A percentile compares a stretch with the other conserved stretches of the same genome.
phyloP scores from a whole-genome alignment of 495 filamentous ascomycete genomes.

The Xylaria curta region DNA sequence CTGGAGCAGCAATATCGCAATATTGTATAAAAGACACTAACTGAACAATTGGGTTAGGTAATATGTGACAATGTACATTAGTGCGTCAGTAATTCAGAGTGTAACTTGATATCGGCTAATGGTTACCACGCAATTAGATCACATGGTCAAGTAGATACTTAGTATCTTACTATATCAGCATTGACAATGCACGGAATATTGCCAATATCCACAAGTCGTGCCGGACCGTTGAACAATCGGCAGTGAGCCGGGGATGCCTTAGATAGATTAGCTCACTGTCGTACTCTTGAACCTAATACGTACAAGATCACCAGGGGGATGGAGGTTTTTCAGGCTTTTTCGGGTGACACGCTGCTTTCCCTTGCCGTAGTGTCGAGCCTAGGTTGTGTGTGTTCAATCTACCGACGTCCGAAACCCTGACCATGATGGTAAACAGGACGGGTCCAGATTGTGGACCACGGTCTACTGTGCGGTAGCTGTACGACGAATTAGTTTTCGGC shows the following conservation, averaged over 20 bases:
- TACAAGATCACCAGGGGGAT: constrained; percentile 25
- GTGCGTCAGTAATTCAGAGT: neutral
- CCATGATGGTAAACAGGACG: neutral
- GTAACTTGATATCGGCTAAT: neutral
- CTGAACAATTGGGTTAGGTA: constrained; percentile 13
- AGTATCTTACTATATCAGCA: neutral
- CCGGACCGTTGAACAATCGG: constrained; percentile 2
- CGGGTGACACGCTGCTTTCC: neutral
- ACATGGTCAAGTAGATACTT: neutral
- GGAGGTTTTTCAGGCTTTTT: neutral
- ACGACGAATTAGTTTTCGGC: constrained; percentile 1
- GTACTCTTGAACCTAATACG: constrained; percentile 5
- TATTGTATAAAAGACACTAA: neutral
- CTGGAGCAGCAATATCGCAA: neutral
- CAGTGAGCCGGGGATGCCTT: constrained; percentile 8
- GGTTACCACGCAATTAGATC: neutral
- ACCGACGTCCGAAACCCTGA: constrained; percentile 5
- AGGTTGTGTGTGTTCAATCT: constrained; percentile 8
- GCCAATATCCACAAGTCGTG: constrained; percentile 5
- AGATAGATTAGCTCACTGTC: neutral
- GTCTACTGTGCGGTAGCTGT: neutral
- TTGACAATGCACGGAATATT: neutral
- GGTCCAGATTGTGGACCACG: neutral
- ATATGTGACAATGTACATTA: constrained; percentile 2
- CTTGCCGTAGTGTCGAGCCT: constrained; percentile 7